These are phyloP conservation scores for Eucalyptus marginata DNA, from an alignment of 345 rosid genomes.

Conservation along the genomic window DNA sequence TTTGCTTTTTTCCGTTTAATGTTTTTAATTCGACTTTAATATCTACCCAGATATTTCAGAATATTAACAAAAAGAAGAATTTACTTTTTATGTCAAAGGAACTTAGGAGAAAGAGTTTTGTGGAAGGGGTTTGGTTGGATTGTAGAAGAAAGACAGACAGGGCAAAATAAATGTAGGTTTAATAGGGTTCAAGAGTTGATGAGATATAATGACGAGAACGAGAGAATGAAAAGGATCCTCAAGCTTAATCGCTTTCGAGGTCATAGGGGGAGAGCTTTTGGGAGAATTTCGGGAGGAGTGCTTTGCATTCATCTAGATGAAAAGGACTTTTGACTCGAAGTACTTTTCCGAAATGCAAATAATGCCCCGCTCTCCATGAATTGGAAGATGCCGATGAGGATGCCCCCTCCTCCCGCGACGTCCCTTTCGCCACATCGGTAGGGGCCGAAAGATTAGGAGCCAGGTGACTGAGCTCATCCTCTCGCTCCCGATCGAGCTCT, in stretches of 20 bases:
- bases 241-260: background rate
- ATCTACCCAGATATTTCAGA: background rate
- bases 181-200: background rate
- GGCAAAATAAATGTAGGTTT: too few species aligned
- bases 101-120: background rate
- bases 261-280: background rate
- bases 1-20: background rate
- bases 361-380: rapidly evolving
- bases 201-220: background rate
- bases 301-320: background rate
- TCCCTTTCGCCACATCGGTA: background rate
- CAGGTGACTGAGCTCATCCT: rapidly evolving
- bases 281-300: background rate
- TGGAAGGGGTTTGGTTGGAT: background rate
- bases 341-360: background rate
- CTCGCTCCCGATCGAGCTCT: rapidly evolving
- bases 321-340: too few species aligned
- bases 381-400: background rate
- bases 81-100: background rate
- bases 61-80: background rate
- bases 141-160: background rate
- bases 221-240: background rate
- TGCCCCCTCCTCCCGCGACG: background rate
- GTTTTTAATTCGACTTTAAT: background rate
- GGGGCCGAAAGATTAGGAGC: background rate